Percentiles rank a stretch among this genome's conserved stretches.
phyloP scores from a whole-genome alignment of 2,329 filamentous ascomycete genomes.

The Nakataea oryzae region DNA sequence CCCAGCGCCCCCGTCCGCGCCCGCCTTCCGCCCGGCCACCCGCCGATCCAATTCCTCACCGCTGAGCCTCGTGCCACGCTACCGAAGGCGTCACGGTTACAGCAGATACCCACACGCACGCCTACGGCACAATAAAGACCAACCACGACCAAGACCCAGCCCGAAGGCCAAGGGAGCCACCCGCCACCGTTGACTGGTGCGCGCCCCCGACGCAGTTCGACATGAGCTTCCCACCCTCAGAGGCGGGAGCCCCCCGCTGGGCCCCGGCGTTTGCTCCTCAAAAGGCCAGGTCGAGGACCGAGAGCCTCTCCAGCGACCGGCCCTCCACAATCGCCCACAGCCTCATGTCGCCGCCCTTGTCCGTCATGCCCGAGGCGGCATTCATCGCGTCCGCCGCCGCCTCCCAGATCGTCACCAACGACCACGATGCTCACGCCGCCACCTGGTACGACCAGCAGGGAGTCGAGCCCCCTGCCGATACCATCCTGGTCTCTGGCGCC shows the following conservation, averaged over 20 bases:
- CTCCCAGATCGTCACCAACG: constrained; percentile 82
- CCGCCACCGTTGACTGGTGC: background rate
- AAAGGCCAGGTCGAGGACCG: constrained; percentile 34
- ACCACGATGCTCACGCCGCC: constrained; percentile 66
- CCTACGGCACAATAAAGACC: constrained; percentile 6
- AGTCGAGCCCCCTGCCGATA: constrained; percentile 53
- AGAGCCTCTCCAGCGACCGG: constrained; percentile 62
- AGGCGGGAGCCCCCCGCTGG: background rate
- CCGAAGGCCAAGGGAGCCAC: background rate
- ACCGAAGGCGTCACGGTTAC: background rate
- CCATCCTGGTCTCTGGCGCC: constrained; percentile 60
- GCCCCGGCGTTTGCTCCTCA: constrained; percentile 11
- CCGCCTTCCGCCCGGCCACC: background rate
- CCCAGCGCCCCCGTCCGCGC: background rate
- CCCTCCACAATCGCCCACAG: constrained; percentile 50
- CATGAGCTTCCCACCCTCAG: background rate
- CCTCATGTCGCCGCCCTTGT: constrained; percentile 55
- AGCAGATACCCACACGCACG: background rate
- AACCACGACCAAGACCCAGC: constrained; percentile 5
- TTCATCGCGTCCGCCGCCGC: constrained; percentile 86
- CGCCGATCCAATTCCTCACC: background rate
- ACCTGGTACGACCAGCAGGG: constrained; percentile 60
- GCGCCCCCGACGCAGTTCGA: background rate
- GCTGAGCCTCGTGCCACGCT: background rate
- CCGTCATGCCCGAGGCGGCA: constrained; percentile 65